These are phyloP conservation scores for Pontederia crassipes DNA, from an alignment of 176 grass and related monocot species.

Conservation along the genomic window DNA sequence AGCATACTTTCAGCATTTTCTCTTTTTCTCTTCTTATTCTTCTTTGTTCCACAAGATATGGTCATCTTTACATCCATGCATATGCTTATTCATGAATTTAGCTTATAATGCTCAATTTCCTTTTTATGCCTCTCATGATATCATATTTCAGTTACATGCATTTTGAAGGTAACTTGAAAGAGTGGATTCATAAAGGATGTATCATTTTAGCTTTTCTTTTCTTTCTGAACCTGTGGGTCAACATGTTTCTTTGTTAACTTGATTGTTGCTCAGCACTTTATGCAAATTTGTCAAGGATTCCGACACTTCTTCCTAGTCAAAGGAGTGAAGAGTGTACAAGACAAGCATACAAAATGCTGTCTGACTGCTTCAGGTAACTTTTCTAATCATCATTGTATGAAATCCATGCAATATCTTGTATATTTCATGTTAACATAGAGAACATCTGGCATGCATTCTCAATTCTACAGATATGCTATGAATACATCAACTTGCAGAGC, in stretches of 20 bases:
- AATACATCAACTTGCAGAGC: slow-evolving; percentile 64
- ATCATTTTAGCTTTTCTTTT: neutral
- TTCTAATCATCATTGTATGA: slow-evolving; percentile 12
- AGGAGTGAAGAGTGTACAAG: slow-evolving; percentile 73
- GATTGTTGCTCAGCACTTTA: slow-evolving; percentile 45
- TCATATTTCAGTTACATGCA: too few species aligned
- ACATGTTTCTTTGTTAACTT: slow-evolving; percentile 2
- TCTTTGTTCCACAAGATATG: too few species aligned
- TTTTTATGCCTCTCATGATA: too few species aligned
- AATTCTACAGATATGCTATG: slow-evolving; percentile 76
- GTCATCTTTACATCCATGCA: too few species aligned
- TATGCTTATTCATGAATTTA: too few species aligned
- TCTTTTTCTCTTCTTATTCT: too few species aligned
- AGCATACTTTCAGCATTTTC: too few species aligned
- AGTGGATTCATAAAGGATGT: neutral
- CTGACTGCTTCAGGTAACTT: slow-evolving; percentile 69
- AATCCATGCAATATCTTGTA: neutral
- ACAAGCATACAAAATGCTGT: slow-evolving; percentile 77
- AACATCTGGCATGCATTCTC: neutral
- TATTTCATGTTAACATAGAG: slow-evolving; percentile 2
- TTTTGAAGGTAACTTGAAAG: too few species aligned
- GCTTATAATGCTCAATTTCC: too few species aligned
- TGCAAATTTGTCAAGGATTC: slow-evolving; percentile 58
- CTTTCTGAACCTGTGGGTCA: neutral
- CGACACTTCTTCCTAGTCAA: slow-evolving; percentile 84